Evolutionary conservation across 768 basidiomycete species (phyloP).

Genomic region (Russula olivacea): DNA sequence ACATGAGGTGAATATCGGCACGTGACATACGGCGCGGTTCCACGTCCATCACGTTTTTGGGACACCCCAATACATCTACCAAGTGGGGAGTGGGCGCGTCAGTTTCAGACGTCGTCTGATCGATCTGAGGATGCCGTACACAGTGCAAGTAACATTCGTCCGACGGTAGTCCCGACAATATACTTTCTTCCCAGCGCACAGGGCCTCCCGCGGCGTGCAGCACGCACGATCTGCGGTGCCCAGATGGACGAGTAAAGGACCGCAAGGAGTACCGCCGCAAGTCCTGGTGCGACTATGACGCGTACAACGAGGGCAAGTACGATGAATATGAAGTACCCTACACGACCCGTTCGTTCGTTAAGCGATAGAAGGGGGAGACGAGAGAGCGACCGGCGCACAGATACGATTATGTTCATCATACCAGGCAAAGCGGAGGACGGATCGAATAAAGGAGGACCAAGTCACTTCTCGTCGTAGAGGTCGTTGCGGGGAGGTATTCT

Average conservation of each 20-base stretch:
- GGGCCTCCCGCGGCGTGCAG: slow-evolving; percentile 60
- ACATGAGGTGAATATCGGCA: not conserved
- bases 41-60: slow-evolving; percentile 80
- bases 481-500: slow-evolving; percentile 22
- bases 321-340: slow-evolving; percentile 64
- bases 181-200: slow-evolving; percentile 68
- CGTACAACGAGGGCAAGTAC: slow-evolving; percentile 69
- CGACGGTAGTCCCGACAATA: slow-evolving; percentile 67
- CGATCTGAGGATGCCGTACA: slow-evolving; percentile 48
- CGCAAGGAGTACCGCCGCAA: slow-evolving; percentile 61
- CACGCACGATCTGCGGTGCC: slow-evolving; percentile 79
- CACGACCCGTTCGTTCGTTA: slow-evolving; percentile 9
- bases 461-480: slow-evolving; percentile 19
- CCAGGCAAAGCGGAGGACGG: slow-evolving; percentile 53
- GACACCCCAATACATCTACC: slow-evolving; percentile 78
- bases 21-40: slow-evolving; percentile 52
- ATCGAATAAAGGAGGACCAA: slow-evolving; percentile 38
- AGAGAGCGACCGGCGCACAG: slow-evolving; percentile 42
- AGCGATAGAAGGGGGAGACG: not conserved
- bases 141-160: slow-evolving; percentile 61
- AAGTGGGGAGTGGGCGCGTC: not conserved
- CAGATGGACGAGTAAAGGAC: slow-evolving; percentile 75
- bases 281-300: slow-evolving; percentile 59
- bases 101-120: slow-evolving; percentile 9
- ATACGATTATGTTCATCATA: slow-evolving; percentile 67